phyloP scores from a whole-genome alignment of 495 filamentous ascomycete species.

The Clohesyomyces aquaticus region DNA sequence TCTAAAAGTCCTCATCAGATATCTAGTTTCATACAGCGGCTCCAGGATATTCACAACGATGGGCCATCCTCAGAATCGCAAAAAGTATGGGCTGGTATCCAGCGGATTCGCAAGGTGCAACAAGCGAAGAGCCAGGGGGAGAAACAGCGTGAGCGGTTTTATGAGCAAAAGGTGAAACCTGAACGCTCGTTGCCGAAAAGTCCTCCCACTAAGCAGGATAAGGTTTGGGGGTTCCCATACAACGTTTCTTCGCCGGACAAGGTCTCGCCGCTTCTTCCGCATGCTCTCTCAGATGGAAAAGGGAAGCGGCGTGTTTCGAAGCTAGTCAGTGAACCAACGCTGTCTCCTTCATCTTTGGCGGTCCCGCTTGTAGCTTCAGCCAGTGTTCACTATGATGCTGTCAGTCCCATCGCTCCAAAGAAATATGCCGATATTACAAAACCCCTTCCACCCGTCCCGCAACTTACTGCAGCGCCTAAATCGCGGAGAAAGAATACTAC shows the following conservation, averaged over 20 bases:
- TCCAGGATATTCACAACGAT: constrained; percentile 8
- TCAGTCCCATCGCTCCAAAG: neutral
- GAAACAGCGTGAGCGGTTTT: neutral
- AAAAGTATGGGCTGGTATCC: constrained; percentile 1
- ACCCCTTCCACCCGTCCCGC: constrained; percentile 16
- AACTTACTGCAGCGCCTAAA: constrained; percentile 6
- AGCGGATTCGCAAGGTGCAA: neutral
- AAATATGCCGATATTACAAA: constrained; percentile 10
- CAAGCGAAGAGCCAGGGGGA: constrained; percentile 1
- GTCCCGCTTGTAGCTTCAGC: constrained; percentile 10
- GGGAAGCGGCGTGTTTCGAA: neutral
- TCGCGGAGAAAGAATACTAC: neutral
- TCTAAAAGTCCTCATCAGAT: neutral
- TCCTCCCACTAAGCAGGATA: neutral
- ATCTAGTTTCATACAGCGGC: neutral
- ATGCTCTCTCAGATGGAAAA: neutral
- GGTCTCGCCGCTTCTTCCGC: neutral
- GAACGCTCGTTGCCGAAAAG: neutral
- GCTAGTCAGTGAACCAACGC: neutral
- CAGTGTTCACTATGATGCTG: constrained; percentile 21
- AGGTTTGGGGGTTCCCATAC: neutral
- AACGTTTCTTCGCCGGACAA: neutral
- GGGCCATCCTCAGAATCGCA: constrained; percentile 13
- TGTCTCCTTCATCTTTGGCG: neutral
- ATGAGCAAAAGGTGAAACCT: neutral